Base-by-base conservation (phyloP, 1,139 yeast species). In the Entelexis paramagnoliae region DNA sequence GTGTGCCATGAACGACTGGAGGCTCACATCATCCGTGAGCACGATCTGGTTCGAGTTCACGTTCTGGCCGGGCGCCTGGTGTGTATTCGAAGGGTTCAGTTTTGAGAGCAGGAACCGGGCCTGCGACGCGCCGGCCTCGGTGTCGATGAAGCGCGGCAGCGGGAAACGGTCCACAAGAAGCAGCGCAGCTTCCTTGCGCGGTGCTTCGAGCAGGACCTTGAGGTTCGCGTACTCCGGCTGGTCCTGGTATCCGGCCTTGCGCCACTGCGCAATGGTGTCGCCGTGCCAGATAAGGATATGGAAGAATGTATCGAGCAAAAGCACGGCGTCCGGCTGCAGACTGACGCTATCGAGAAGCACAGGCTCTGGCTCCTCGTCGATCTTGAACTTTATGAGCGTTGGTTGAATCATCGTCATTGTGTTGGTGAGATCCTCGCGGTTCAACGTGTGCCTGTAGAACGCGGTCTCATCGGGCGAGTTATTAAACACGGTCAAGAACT, bases 381-480 rank as follows among this genome's bases (percentile, higher is more conserved):
- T 81, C 52, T 85, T 78, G 71, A 84, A 89, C 43, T 95, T 80
- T 4, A 94, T 85, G 66, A 89, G 77, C 0, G 97, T 87, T 54
- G 97, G 97, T 71, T 89, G 97, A 62, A 89, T 89, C 96, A 89
- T 89, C 59, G 88, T 84, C 65, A 89, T 74, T n/a, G 97, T 85
- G 69, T 89, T 91, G 58, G 83, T 82, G 51, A 91, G 83, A 66
- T 91, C 96, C 67, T 91, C 96, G 59, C 89, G 81, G 64, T 87
- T 78, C 66, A 91, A 78, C 38, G 88, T 86, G 68, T 91, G 97
- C 67, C 96, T 81, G 72, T 89, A 89, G 68, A 88, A 91, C 36
- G 97, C 96, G 50, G 98, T 89, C 74, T 91, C 98, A 73, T 91
- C 98, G 1, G 98, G 98, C 19, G 97, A 89, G 70, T 91, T 89